Conservation (phyloP, 805 yeast genomes). For the Sugiyamaella valdiviana region DNA sequence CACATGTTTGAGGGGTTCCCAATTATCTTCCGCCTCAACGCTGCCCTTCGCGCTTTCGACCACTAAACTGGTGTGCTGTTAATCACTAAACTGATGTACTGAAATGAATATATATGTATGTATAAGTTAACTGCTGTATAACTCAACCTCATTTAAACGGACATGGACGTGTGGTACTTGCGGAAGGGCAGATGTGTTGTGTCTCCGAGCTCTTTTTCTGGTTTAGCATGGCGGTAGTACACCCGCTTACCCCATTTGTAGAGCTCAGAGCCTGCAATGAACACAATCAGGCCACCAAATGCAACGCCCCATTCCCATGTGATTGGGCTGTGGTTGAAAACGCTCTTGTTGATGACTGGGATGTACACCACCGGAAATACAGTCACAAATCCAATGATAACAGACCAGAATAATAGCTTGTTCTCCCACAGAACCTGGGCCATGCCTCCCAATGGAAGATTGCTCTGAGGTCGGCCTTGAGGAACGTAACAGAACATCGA, state of each 20-base stretch:
- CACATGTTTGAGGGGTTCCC: slow-evolving; percentile 4
- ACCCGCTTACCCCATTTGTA: slow-evolving; percentile 64
- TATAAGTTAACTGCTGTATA: no score
- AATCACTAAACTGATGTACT: no score
- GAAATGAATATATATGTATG: no score
- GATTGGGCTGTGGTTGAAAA: slow-evolving; percentile 66
- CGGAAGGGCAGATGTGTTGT: neutral
- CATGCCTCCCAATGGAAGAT: neutral
- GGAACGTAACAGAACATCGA: slow-evolving; percentile 67
- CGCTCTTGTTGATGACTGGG: slow-evolving; percentile 76
- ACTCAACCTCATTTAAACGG: neutral
- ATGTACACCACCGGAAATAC: slow-evolving; percentile 80
- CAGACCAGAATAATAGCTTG: slow-evolving; percentile 76
- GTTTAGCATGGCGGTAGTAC: slow-evolving; percentile 34
- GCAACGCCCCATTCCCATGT: slow-evolving; percentile 79
- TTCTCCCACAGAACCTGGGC: slow-evolving; percentile 60
- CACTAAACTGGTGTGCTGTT: neutral
- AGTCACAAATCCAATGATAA: slow-evolving; percentile 59
- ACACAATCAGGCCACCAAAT: slow-evolving; percentile 49
- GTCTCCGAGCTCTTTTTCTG: neutral
- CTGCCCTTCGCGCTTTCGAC: neutral
- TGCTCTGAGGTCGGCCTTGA: slow-evolving; percentile 26
- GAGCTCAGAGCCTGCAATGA: slow-evolving; percentile 54
- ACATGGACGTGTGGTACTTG: neutral
- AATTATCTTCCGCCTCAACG: neutral